These are phyloP conservation scores for Fusarium buxicola DNA, from an alignment of 2,329 filamentous ascomycete genomes.

Conservation along the genomic window DNA sequence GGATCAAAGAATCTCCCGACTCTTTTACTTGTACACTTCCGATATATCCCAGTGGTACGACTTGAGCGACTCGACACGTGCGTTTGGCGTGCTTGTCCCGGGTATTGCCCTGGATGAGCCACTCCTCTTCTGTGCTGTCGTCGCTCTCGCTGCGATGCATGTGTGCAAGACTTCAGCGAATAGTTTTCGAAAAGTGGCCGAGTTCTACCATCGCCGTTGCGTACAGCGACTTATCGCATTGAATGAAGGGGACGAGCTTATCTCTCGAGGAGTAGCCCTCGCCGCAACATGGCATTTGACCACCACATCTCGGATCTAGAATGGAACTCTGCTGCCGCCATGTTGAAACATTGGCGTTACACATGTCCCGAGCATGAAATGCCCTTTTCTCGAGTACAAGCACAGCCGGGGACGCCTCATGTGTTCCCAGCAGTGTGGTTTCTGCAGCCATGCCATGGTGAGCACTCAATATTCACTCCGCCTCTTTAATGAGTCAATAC, in stretches of 20 bases:
- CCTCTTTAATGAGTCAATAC: neutral
- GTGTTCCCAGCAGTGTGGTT: slow-evolving; percentile 55
- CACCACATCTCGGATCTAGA: neutral
- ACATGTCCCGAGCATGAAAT: slow-evolving; percentile 48
- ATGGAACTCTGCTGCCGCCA: slow-evolving; percentile 41
- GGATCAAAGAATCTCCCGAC: slow-evolving; percentile 47
- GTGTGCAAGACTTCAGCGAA: slow-evolving; percentile 48
- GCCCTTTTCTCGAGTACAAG: slow-evolving; percentile 45
- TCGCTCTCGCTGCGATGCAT: slow-evolving; percentile 60
- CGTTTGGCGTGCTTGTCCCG: slow-evolving; percentile 53
- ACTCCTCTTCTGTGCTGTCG: slow-evolving; percentile 57
- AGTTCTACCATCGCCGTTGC: slow-evolving; percentile 56
- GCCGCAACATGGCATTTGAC: slow-evolving; percentile 56
- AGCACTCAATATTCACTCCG: neutral
- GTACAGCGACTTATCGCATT: slow-evolving; percentile 54
- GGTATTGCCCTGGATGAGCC: slow-evolving; percentile 52
- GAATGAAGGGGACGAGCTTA: slow-evolving; percentile 45
- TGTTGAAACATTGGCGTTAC: slow-evolving; percentile 48
- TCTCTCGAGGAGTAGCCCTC: slow-evolving; percentile 55
- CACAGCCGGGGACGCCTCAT: neutral
- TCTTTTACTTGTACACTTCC: slow-evolving; percentile 56
- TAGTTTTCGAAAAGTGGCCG: slow-evolving; percentile 46
- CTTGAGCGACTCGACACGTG: slow-evolving; percentile 53
- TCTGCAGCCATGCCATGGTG: slow-evolving; percentile 58
- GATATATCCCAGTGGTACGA: slow-evolving; percentile 60